Evolutionary conservation across 1,139 yeast genomes (phyloP).

Genomic region (Hemisphaericaspora lyxosophila): DNA sequence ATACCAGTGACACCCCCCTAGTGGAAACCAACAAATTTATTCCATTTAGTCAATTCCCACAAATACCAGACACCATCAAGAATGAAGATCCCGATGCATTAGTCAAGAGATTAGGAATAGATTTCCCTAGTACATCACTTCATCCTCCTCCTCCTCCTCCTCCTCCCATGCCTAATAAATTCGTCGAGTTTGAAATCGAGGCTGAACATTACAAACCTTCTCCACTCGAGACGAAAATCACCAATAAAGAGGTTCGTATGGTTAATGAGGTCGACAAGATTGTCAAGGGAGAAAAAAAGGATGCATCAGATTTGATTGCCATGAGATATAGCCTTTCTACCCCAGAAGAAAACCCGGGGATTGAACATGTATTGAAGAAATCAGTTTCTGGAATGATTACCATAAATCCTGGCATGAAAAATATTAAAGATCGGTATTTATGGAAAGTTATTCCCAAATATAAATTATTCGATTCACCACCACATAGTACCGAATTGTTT

Average conservation of each 20-base stretch:
- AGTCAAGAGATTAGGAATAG: neutral
- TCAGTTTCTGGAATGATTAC: constrained; percentile 44
- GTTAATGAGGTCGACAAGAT: constrained; percentile 28
- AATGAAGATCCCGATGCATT: neutral
- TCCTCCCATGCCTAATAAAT: neutral
- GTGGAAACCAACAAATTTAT: neutral
- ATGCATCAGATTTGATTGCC: constrained; percentile 14
- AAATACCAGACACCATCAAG: neutral
- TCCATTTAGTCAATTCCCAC: constrained; percentile 1
- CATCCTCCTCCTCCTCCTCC: neutral
- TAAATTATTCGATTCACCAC: constrained; percentile 37
- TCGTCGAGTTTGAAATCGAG: constrained; percentile 34
- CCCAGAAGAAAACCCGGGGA: constrained; percentile 7
- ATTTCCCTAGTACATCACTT: neutral
- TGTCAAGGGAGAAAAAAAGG: constrained; percentile 27
- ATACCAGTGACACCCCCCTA: neutral
- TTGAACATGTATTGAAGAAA: constrained; percentile 41
- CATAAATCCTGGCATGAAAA: constrained; percentile 35
- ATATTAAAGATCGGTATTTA: constrained; percentile 41
- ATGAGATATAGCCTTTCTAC: neutral
- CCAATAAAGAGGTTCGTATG: constrained; percentile 27
- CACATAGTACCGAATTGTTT: constrained; percentile 29
- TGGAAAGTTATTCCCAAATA: constrained; percentile 42
- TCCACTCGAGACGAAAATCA: constrained; percentile 20
- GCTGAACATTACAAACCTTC: constrained; percentile 24